phyloP scores from a whole-genome alignment of 208 protist genomes.

The Leishmania aethiopica region DNA sequence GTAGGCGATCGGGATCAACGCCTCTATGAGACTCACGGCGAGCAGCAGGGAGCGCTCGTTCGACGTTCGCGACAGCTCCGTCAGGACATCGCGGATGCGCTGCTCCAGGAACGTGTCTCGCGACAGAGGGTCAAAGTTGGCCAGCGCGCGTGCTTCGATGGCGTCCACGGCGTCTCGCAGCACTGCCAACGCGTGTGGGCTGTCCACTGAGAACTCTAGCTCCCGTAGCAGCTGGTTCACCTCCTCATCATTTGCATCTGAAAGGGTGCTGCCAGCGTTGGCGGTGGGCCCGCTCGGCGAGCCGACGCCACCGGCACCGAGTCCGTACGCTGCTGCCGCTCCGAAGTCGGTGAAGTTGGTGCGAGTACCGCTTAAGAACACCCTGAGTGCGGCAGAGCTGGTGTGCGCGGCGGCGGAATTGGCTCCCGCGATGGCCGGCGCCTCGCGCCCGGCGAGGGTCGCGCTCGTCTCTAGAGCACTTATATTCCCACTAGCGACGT shows the following conservation, averaged over 20 bases:
- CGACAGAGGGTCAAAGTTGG: slow-evolving; percentile 76
- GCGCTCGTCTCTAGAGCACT: slow-evolving; percentile 9
- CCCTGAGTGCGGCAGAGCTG: slow-evolving; percentile 26
- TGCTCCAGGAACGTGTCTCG: slow-evolving; percentile 86
- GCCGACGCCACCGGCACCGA: slow-evolving; percentile 22
- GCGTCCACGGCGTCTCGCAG: slow-evolving; percentile 76
- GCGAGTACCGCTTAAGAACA: slow-evolving; percentile 50
- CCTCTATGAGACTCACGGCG: slow-evolving; percentile 78
- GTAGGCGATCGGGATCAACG: slow-evolving; percentile 79
- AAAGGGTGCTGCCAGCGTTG: slow-evolving; percentile 9
- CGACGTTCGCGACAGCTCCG: slow-evolving; percentile 59
- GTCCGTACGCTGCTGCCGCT: slow-evolving; percentile 29
- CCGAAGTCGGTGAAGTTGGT: slow-evolving; percentile 53
- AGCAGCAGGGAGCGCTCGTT: slow-evolving; percentile 60
- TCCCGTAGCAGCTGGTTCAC: slow-evolving; percentile 80
- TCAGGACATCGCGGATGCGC: slow-evolving; percentile 80
- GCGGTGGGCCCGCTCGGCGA: slow-evolving; percentile 24
- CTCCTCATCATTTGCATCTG: slow-evolving; percentile 76
- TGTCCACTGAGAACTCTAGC: slow-evolving; percentile 71
- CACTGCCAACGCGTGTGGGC: slow-evolving; percentile 62
- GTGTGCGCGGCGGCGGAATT: slow-evolving; percentile 38
- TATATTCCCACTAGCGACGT: background rate
- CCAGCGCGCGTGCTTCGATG: slow-evolving; percentile 77
- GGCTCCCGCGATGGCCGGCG: slow-evolving; percentile 38
- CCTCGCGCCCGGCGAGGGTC: slow-evolving; percentile 19